phyloP scores from a whole-genome alignment of 1,284 basidiomycete genomes.

The Ceratorhiza oryzae-sativae region DNA sequence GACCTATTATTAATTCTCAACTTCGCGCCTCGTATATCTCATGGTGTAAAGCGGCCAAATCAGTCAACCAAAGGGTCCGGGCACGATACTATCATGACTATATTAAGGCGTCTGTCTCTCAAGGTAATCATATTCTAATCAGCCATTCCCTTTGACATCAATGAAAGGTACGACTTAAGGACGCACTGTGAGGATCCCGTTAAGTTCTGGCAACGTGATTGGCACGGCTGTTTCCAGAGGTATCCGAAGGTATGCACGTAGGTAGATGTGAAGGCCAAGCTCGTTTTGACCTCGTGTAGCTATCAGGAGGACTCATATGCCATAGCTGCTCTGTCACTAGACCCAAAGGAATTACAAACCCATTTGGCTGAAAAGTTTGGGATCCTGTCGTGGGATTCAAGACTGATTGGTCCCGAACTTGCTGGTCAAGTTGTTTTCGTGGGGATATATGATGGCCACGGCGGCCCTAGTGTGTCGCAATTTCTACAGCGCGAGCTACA shows the following conservation, averaged over 20 bases:
- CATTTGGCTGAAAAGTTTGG: conserved; percentile 68
- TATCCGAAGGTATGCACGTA: conserved; percentile 64
- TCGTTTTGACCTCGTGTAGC: conserved; percentile 46
- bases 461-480: conserved; percentile 76
- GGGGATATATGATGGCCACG: conserved; percentile 90
- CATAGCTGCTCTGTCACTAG: conserved; percentile 74
- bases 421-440: conserved; percentile 82
- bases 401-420: conserved; percentile 62
- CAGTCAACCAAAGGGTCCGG: neutral
- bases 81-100: conserved; percentile 14
- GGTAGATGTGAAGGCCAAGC: neutral
- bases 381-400: conserved; percentile 73
- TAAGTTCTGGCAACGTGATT: conserved; percentile 66
- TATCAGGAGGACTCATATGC: conserved; percentile 87
- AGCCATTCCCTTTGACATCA: neutral
- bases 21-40: conserved; percentile 18
- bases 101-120: conserved; percentile 30
- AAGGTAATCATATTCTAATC: neutral
- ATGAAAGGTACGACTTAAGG: conserved; percentile 48
- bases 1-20: neutral
- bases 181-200: conserved; percentile 60
- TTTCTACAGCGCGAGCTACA: conserved; percentile 84
- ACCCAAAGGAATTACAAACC: conserved; percentile 72
- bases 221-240: conserved; percentile 80
- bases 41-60: conserved; percentile 9